Base-by-base conservation (phyloP, 2,329 filamentous ascomycete species). In the Periconia sp. region DNA sequence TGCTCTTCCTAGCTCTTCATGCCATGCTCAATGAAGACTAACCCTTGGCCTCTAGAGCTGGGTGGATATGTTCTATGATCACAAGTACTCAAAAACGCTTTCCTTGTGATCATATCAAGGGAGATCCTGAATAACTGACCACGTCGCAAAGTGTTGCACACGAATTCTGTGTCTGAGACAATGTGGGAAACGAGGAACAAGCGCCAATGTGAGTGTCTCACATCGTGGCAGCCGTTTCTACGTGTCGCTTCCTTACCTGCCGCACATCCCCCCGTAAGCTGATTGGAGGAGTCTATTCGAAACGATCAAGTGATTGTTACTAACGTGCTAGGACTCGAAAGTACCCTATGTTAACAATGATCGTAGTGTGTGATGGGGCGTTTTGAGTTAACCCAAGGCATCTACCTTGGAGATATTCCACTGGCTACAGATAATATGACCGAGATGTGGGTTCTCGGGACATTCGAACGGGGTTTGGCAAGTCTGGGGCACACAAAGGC, bases 151-250 rank as follows among this genome's bases (percentile, higher is more conserved):
- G 34, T 23, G 37, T 47, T 16, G 29, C 29, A 52, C 44, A 31
- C 23, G 19, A 35, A 2, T 24, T 11, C 31, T 26, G 40, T 45
- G 24, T 11, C 11, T 36, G 19, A 40, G 25, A 39, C 36, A 15
- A 8, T 12, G 13, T 23, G 35, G 16, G 19, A 38, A 28, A 29
- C 32, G 37, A 36, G 24, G 24, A 39, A 15, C 23, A 30, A 33
- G 26, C 16, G 31, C 37, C 42, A 18, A 36, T 43, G 37, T 36
- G 29, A 4, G 46, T 56, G 53, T 59, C 51, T 55, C 43, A 57
- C 24, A 50, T 38, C 43, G 47, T 54, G 51, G 45, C 44, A 51
- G 23, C 36, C 15, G 8, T 45, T 47, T 43, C 19, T 13, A 36
- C 41, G 36, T 40, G 26, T 36, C 16, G 17, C 16, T 6, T 4